These are phyloP conservation scores for Strigomonas galati DNA, from an alignment of 208 protist species.

Conservation along the genomic window DNA sequence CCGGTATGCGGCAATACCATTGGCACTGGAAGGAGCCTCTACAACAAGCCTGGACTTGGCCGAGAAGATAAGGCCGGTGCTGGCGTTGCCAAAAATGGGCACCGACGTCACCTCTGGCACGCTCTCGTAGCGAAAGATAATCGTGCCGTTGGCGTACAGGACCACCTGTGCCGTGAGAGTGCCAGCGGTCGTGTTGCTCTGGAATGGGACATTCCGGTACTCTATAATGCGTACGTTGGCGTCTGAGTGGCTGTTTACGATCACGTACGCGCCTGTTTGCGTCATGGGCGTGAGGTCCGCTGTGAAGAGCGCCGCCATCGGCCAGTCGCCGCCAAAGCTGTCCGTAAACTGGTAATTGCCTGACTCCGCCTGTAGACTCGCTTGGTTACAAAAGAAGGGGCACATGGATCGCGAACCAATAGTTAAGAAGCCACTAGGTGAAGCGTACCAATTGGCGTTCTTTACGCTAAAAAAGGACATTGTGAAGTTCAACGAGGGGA, in stretches of 20 bases:
- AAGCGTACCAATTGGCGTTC: conserved; percentile 21
- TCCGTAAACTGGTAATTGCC: conserved; percentile 19
- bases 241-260: background rate
- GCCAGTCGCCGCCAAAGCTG: conserved; percentile 18
- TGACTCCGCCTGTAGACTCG: conserved; percentile 8
- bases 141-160: conserved; percentile 26
- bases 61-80: conserved; percentile 8
- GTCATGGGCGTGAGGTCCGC: conserved; percentile 8
- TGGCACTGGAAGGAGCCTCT: background rate
- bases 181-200: background rate
- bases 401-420: conserved; percentile 22
- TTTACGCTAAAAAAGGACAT: conserved; percentile 26
- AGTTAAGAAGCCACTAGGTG: conserved; percentile 28
- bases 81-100: background rate
- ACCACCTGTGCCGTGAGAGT: conserved; percentile 29
- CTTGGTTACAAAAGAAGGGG: conserved; percentile 24
- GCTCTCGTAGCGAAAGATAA: conserved; percentile 36
- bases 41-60: background rate
- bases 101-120: conserved; percentile 2
- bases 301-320: conserved; percentile 23
- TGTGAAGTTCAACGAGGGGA: background rate
- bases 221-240: background rate
- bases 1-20: background rate
- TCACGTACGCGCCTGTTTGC: background rate
- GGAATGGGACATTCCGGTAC: background rate